Conservation (phyloP, 805 yeast species). For the Wickerhamiella dianesei region DNA sequence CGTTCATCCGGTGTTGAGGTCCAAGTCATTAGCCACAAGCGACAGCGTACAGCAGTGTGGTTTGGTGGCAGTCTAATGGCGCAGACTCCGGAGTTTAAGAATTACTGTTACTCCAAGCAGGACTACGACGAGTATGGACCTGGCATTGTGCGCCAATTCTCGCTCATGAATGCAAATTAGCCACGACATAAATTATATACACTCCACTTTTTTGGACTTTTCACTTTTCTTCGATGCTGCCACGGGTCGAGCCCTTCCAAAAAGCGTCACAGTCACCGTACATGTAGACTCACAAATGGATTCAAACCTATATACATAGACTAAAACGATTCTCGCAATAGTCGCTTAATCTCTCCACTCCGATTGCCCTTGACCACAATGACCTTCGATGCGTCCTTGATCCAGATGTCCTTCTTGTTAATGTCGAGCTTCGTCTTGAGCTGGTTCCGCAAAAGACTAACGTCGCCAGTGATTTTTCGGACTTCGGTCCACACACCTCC, state of each 20-base stretch:
- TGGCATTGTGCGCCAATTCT: slow-evolving; percentile 91
- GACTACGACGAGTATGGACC: slow-evolving; percentile 98
- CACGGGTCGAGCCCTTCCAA: too few relatives aligned
- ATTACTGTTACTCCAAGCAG: slow-evolving; percentile 91
- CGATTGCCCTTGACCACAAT: slow-evolving; percentile 41
- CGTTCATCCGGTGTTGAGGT: slow-evolving; percentile 92
- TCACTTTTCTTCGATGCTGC: too few relatives aligned
- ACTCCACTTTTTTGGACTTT: too few relatives aligned
- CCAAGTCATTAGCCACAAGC: slow-evolving; percentile 90
- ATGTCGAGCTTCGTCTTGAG: slow-evolving; percentile 38
- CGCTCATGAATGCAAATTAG: slow-evolving; percentile 60
- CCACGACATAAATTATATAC: slow-evolving; percentile 3
- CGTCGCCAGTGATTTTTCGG: slow-evolving; percentile 56
- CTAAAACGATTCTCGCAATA: slow-evolving; percentile 25
- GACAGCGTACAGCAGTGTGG: slow-evolving; percentile 99
- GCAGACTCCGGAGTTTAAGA: slow-evolving; percentile 90
- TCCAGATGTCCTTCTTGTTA: slow-evolving; percentile 33
- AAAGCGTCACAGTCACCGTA: too few relatives aligned
- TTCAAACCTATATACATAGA: neutral
- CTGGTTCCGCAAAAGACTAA: slow-evolving; percentile 52
- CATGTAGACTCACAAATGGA: too few relatives aligned
- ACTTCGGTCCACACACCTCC: slow-evolving; percentile 58
- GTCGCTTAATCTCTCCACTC: slow-evolving; percentile 25
- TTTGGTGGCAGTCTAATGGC: slow-evolving; percentile 96
- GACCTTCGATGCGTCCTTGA: slow-evolving; percentile 38